phyloP scores from a whole-genome alignment of 2,329 filamentous ascomycete species.

The Apiospora phragmitis region DNA sequence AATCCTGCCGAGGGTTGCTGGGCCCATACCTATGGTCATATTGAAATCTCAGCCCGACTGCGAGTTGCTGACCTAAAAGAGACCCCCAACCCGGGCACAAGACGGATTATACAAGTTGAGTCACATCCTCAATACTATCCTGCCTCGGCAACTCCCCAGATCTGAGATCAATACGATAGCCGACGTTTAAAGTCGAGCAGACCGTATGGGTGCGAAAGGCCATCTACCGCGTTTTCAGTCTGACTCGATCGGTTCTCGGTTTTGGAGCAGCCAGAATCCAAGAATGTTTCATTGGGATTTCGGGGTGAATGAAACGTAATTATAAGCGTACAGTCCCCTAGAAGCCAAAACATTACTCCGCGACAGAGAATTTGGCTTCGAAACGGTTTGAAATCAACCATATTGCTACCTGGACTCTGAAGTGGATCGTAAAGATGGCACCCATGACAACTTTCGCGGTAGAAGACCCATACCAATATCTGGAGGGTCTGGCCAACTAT shows the following conservation, averaged over 20 bases:
- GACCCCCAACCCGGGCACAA: neutral
- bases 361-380: neutral
- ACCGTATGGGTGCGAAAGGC: neutral
- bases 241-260: neutral
- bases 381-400: neutral
- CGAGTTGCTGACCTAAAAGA: neutral
- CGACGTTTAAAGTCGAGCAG: neutral
- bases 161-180: neutral
- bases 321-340: neutral
- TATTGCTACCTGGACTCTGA: neutral
- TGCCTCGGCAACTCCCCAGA: neutral
- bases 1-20: neutral
- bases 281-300: neutral
- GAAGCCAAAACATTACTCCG: neutral
- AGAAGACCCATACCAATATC: slow-evolving; percentile 57
- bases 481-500: slow-evolving; percentile 68
- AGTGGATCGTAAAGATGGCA: slow-evolving; percentile 22
- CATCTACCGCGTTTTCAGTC: neutral
- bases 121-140: neutral
- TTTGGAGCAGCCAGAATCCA: neutral
- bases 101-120: too few relatives aligned
- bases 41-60: neutral
- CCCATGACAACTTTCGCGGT: slow-evolving; percentile 36
- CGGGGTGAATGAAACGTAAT: neutral
- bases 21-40: neutral